A percentile compares a stretch with the other conserved stretches of the same genome.
Evolutionary conservation across 2,329 filamentous ascomycete genomes (phyloP).

Genomic region (Teratosphaeria viscida): DNA sequence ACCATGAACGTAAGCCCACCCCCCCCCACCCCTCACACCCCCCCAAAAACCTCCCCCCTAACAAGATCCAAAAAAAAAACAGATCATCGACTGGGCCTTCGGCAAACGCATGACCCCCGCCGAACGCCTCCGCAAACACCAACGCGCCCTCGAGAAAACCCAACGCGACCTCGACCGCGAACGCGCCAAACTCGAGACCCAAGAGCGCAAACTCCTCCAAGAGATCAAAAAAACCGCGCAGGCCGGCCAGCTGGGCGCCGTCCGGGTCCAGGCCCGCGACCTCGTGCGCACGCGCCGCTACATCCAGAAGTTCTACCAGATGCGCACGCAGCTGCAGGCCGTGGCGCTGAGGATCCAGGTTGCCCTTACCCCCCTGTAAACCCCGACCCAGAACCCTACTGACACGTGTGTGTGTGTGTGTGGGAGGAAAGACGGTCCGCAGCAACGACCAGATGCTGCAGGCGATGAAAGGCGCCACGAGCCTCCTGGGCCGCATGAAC

Average conservation of each 20-base stretch:
- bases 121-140: slow-evolving; percentile 83
- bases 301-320: slow-evolving; percentile 96
- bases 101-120: slow-evolving; percentile 98
- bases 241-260: slow-evolving; percentile 95
- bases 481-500: slow-evolving; percentile 93
- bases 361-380: too few species aligned
- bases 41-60: background rate
- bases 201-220: slow-evolving; percentile 91
- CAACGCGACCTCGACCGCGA: slow-evolving; percentile 94
- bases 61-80: slow-evolving; percentile 27
- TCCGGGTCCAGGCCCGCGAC: slow-evolving; percentile 97
- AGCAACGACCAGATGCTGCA: slow-evolving; percentile 99
- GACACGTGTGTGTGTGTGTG: too few species aligned
- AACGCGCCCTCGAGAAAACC: slow-evolving; percentile 92
- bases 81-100: slow-evolving; percentile 96
- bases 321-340: slow-evolving; percentile 93
- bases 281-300: slow-evolving; percentile 89
- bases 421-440: slow-evolving; percentile 62
- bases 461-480: slow-evolving; percentile 96
- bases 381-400: too few species aligned
- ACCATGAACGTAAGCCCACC: slow-evolving; percentile 48
- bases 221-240: slow-evolving; percentile 99
- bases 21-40: too few species aligned
- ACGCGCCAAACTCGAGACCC: slow-evolving; percentile 89
- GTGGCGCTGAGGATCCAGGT: slow-evolving; percentile 88